phyloP scores from a whole-genome alignment of 2,329 filamentous ascomycete genomes.

The Zarea fungicola region DNA sequence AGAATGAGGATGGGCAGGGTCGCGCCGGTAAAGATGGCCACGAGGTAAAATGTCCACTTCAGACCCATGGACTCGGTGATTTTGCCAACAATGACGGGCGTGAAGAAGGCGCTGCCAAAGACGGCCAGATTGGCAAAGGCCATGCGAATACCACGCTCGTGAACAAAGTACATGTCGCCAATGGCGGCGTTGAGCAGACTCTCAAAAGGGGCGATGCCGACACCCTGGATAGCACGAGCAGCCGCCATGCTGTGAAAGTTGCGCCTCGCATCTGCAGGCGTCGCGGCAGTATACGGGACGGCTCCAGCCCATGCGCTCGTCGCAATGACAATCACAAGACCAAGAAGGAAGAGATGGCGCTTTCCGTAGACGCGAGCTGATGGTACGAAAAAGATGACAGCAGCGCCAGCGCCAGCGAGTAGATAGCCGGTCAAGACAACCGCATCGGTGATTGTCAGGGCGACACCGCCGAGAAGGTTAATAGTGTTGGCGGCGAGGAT shows the following conservation, averaged over 20 bases:
- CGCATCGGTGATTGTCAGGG: constrained; percentile 63
- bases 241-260: constrained; percentile 66
- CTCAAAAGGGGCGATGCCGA: constrained; percentile 85
- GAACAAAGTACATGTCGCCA: constrained; percentile 86
- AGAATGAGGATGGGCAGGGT: constrained; percentile 69
- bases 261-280: constrained; percentile 3
- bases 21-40: constrained; percentile 73
- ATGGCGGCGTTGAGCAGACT: constrained; percentile 83
- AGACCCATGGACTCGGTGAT: constrained; percentile 74
- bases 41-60: constrained; percentile 83
- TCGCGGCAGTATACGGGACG: constrained; percentile 64
- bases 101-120: constrained; percentile 56
- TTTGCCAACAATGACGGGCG: constrained; percentile 85
- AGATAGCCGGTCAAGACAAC: constrained; percentile 85
- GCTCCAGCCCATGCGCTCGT: constrained; percentile 76
- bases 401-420: constrained; percentile 74
- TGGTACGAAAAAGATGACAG: constrained; percentile 80
- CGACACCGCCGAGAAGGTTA: constrained; percentile 64
- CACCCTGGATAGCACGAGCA: constrained; percentile 78
- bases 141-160: constrained; percentile 80
- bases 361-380: constrained; percentile 90
- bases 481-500: constrained; percentile 86
- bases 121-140: constrained; percentile 62
- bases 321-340: constrained; percentile 65
- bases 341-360: constrained; percentile 78